These are phyloP conservation scores for Oryza longistaminata DNA, from an alignment of 176 grass and related monocot genomes.

Conservation along the genomic window DNA sequence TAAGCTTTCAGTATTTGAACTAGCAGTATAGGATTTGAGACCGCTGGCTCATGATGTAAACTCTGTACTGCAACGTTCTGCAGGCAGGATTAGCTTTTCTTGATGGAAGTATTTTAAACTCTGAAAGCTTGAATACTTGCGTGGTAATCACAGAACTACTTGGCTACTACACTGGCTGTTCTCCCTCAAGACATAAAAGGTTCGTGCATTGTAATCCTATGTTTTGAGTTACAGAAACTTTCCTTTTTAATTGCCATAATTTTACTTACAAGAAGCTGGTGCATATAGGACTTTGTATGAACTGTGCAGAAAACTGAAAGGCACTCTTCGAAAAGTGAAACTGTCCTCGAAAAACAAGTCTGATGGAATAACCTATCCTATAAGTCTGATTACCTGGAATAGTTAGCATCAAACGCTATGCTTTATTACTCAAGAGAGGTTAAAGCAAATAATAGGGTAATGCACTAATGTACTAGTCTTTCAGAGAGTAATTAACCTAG, in stretches of 20 bases:
- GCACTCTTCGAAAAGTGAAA: background rate
- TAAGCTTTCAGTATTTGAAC: background rate
- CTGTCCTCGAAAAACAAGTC: background rate
- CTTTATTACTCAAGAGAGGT: background rate
- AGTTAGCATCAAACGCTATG: background rate
- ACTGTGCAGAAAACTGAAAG: background rate
- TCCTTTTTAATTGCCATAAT: background rate
- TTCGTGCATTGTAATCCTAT: background rate
- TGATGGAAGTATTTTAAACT: slow-evolving; percentile 53
- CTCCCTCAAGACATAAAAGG: no score
- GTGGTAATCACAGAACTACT: slow-evolving; percentile 32
- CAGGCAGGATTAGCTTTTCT: slow-evolving; percentile 55
- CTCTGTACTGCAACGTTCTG: slow-evolving; percentile 45
- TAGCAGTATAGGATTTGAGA: background rate
- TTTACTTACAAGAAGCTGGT: slow-evolving; percentile 2
- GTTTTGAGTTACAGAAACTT: slow-evolving; percentile 1
- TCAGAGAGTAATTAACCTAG: background rate
- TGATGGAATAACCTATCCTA: background rate
- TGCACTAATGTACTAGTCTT: background rate
- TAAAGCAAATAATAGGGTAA: background rate
- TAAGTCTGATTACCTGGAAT: background rate
- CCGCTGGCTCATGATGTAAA: background rate
- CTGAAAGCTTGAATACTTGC: slow-evolving; percentile 58
- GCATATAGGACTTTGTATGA: background rate
- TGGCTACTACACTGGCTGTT: no score